These are phyloP conservation scores for Auricularia sp. DNA, from an alignment of 768 basidiomycete species.

Conservation along the genomic window DNA sequence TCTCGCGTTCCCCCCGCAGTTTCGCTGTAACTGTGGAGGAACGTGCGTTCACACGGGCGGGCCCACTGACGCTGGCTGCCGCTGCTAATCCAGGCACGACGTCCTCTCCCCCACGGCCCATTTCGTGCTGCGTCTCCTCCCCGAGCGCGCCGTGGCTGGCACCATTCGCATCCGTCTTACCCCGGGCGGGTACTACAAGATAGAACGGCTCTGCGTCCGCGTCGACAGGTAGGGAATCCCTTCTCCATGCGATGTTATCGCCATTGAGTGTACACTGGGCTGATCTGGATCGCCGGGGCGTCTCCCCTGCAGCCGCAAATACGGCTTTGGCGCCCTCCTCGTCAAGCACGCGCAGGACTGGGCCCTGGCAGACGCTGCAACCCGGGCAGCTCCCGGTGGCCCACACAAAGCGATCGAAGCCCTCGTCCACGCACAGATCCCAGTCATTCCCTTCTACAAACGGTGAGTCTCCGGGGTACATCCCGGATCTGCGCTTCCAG, in stretches of 20 bases:
- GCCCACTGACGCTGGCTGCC: not conserved
- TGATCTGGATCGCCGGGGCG: not conserved
- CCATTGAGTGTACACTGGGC: not conserved
- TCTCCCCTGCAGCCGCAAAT: conserved; percentile 28
- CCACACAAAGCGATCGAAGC: conserved; percentile 27
- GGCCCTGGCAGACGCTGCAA: conserved; percentile 30
- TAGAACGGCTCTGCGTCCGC: conserved; percentile 22
- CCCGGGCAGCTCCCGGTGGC: not conserved
- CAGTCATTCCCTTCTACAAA: conserved; percentile 62
- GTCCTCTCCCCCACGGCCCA: conserved; percentile 41
- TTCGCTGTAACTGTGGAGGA: too few relatives aligned
- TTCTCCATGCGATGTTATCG: not conserved
- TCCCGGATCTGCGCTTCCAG: not conserved
- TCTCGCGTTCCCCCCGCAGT: too few relatives aligned
- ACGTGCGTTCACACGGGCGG: too few relatives aligned
- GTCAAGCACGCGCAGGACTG: conserved; percentile 53
- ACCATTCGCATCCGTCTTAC: conserved; percentile 48
- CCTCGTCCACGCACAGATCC: conserved; percentile 61
- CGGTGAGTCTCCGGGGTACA: conserved; percentile 39
- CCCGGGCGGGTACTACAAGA: conserved; percentile 49
- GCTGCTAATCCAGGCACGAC: not conserved
- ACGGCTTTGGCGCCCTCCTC: conserved; percentile 56
- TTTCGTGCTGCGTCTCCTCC: conserved; percentile 57
- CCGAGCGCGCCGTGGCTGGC: conserved; percentile 53
- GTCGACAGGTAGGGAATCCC: not conserved